Evolutionary conservation across 345 rosid species (phyloP).

Genomic region (Gossypium turneri): DNA sequence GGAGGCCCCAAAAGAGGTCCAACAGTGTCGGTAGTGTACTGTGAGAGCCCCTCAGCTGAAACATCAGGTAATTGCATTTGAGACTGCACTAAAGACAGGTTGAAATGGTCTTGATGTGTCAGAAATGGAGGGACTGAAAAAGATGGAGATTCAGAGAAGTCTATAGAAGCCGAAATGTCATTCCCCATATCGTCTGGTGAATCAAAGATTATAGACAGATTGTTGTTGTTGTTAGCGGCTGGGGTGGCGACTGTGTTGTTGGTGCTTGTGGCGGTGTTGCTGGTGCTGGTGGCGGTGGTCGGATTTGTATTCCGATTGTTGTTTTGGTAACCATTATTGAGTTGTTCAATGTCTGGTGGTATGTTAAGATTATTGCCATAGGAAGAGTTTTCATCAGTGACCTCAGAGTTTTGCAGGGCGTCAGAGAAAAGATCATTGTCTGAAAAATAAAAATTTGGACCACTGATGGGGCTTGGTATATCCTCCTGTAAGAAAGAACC

Average conservation of each 20-base stretch:
- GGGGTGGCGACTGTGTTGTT: constrained; percentile 16
- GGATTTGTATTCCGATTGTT: constrained; percentile 22
- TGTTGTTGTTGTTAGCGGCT: constrained; percentile 27
- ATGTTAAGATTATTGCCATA: constrained; percentile 30
- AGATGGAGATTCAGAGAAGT: constrained; percentile 64
- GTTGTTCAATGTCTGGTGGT: constrained; percentile 28
- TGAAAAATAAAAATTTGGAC: constrained; percentile 59
- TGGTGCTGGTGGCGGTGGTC: constrained; percentile 28
- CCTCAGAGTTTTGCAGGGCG: constrained; percentile 65
- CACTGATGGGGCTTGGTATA: constrained; percentile 64
- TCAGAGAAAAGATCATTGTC: constrained; percentile 63
- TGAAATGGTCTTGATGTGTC: constrained; percentile 50
- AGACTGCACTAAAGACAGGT: constrained; percentile 47
- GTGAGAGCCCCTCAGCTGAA: constrained; percentile 29
- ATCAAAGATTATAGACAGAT: constrained; percentile 49
- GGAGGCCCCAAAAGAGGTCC: constrained; percentile 33
- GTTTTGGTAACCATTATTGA: constrained; percentile 33
- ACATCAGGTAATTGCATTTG: constrained; percentile 31
- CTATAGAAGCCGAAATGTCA: constrained; percentile 73
- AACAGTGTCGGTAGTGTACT: constrained; percentile 27
- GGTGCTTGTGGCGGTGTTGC: constrained; percentile 29
- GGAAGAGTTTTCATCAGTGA: constrained; percentile 49
- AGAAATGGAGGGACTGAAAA: constrained; percentile 47
- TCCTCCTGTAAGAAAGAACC: constrained; percentile 56
- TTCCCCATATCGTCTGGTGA: constrained; percentile 63